Evolutionary conservation across 2,329 filamentous ascomycete species (phyloP), one percentile per base, ranked within the genome.

Genomic region (Pyricularia grisea): DNA sequence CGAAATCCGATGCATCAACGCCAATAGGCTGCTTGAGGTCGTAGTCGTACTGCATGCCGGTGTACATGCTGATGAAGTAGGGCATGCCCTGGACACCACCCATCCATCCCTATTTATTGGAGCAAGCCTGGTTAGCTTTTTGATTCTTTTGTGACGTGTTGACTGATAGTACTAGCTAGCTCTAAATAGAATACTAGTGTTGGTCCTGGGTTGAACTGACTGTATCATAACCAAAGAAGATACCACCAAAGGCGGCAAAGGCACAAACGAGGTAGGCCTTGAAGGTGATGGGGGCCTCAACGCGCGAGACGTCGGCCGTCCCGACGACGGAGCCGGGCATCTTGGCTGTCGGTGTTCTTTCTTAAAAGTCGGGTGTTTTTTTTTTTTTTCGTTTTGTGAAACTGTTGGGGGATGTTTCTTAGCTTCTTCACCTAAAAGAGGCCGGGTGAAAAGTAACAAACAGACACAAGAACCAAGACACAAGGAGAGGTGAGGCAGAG

Each of bases 171-270:
- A 61, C 58, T n/a, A 23, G n/a, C 14, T n/a, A n/a, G n/a, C n/a
- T n/a, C n/a, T n/a, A n/a, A n/a, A n/a, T n/a, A 27, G 27, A n/a
- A n/a, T 63, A 9, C 20, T 64, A 64, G 28, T 36, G 5, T 14
- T 36, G 42, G 42, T 50, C 42, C 20, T 14, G 36, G 6, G 64
- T 7, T 42, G 20, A 10, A 67, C 66, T 67, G 5, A 67, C 66
- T 61, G 90, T 91, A 75, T 93, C 91, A 79, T 91, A 93, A 67
- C 91, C 91, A 79, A 92, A 91, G 81, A 92, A 90, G 79, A 92
- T 90, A 78, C 87, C 89, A 75, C 89, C 89, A 71, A 91, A 90
- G 42, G 88, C 87, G 70, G 89, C 89, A 72, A 91, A 91, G 72
- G 87, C 88, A 78, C 88, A 91, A 76, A 91, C 85, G 67, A 90